These are phyloP conservation scores for Boletus rubroflammeus DNA, from an alignment of 768 basidiomycete genomes.

Conservation along the genomic window DNA sequence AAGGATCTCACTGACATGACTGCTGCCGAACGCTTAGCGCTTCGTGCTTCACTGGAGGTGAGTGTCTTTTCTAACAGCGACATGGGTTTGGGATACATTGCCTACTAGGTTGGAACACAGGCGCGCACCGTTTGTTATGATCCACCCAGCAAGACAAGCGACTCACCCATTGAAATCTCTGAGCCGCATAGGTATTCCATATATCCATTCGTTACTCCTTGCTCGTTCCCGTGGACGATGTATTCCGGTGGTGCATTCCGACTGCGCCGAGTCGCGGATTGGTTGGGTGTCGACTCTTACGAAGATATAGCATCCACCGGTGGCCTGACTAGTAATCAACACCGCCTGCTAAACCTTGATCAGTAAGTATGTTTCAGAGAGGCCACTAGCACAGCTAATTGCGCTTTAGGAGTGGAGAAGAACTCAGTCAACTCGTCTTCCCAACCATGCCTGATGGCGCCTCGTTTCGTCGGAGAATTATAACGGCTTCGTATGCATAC, in stretches of 20 bases:
- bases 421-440: slow-evolving; percentile 14
- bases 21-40: slow-evolving; percentile 49
- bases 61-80: slow-evolving; percentile 10
- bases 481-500: slow-evolving; percentile 40
- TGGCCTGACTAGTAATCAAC: slow-evolving; percentile 37
- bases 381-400: slow-evolving; percentile 7
- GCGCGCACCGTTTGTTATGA: slow-evolving; percentile 28
- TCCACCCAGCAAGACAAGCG: slow-evolving; percentile 26
- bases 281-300: slow-evolving; percentile 39
- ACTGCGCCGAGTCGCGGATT: slow-evolving; percentile 59
- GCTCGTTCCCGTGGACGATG: slow-evolving; percentile 47
- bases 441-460: neutral
- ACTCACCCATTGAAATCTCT: slow-evolving; percentile 25
- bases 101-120: slow-evolving; percentile 14
- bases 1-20: slow-evolving; percentile 37
- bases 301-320: slow-evolving; percentile 37
- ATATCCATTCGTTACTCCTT: slow-evolving; percentile 61
- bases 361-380: slow-evolving; percentile 30
- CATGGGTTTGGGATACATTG: slow-evolving; percentile 7
- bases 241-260: slow-evolving; percentile 48
- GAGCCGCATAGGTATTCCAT: slow-evolving; percentile 50
- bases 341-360: slow-evolving; percentile 32
- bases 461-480: slow-evolving; percentile 11
- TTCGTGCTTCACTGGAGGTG: slow-evolving; percentile 54
- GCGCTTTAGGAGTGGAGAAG: slow-evolving; percentile 13